A percentile compares a stretch with the other conserved stretches of the same genome.
These are phyloP conservation scores for Sinapis alba DNA, from an alignment of 441 rosid species.

Conservation along the genomic window DNA sequence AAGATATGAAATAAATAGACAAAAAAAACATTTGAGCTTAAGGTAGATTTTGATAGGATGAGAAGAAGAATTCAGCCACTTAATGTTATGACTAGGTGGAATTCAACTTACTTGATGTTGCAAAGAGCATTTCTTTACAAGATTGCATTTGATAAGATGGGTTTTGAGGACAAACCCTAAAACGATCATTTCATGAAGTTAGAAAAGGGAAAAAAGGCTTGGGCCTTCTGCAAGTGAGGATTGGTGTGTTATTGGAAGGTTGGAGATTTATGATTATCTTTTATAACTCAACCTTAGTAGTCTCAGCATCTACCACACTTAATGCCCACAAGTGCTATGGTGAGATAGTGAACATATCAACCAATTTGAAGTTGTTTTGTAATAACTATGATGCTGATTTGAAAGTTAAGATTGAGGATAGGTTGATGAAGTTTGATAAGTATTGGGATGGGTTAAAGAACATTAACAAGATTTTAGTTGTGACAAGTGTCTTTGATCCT, in stretches of 20 bases:
- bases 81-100: neutral
- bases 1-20: neutral
- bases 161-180: neutral
- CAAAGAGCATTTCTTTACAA: neutral
- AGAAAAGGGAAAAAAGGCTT: neutral
- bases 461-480: neutral
- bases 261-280: no score
- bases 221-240: neutral
- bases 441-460: neutral
- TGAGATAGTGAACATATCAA: neutral
- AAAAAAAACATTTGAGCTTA: neutral
- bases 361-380: neutral
- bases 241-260: neutral
- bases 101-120: neutral
- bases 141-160: neutral
- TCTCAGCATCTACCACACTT: neutral
- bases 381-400: neutral
- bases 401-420: neutral
- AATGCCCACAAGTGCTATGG: neutral
- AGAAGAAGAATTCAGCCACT: neutral
- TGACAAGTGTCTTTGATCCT: neutral
- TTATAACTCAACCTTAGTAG: no score
- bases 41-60: neutral
- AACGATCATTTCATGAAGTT: neutral
- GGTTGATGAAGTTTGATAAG: neutral